Conservation (phyloP, 2,329 filamentous ascomycete species). For the Ciborinia camelliae region DNA sequence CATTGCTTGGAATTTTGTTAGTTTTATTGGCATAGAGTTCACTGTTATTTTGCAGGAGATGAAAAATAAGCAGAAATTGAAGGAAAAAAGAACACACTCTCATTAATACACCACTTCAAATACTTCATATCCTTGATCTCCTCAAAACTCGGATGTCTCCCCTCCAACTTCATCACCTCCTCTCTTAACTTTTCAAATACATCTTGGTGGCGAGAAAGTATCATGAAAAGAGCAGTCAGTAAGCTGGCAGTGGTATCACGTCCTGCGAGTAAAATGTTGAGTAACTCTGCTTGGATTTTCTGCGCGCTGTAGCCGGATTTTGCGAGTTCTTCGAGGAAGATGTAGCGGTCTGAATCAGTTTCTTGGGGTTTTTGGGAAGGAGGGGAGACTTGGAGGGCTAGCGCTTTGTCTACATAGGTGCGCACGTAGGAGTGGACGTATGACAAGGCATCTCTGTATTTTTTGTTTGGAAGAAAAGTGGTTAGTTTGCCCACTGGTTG, state of each 20-base stretch:
- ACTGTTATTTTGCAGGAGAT: constrained; percentile 26
- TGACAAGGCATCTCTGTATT: constrained; percentile 29
- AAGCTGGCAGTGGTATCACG: constrained; percentile 25
- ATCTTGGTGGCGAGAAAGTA: constrained; percentile 21
- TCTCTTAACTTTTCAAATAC: constrained; percentile 40
- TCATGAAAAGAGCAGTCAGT: constrained; percentile 34
- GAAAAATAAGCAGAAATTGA: constrained; percentile 25
- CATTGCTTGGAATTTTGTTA: constrained; percentile 41
- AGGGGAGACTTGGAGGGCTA: constrained; percentile 40
- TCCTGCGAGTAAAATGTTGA: constrained; percentile 25
- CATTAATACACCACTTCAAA: constrained; percentile 28
- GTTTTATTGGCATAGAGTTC: constrained; percentile 37
- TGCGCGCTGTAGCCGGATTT: constrained; percentile 24
- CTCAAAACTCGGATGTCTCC: constrained; percentile 17
- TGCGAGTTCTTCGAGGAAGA: constrained; percentile 39
- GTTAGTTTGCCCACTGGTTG: constrained; percentile 29
- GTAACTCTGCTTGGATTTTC: constrained; percentile 28
- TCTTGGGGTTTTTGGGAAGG: constrained; percentile 37
- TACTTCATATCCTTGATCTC: constrained; percentile 28
- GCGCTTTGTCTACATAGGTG: constrained; percentile 32
- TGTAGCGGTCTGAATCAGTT: constrained; percentile 22
- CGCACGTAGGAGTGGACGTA: constrained; percentile 27
- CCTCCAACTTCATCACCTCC: constrained; percentile 30
- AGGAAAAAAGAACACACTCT: constrained; percentile 38
- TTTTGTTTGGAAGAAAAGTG: constrained; percentile 29